Conservation (phyloP, 805 yeast species). For the Sugiyamaella qingdaonensis region DNA sequence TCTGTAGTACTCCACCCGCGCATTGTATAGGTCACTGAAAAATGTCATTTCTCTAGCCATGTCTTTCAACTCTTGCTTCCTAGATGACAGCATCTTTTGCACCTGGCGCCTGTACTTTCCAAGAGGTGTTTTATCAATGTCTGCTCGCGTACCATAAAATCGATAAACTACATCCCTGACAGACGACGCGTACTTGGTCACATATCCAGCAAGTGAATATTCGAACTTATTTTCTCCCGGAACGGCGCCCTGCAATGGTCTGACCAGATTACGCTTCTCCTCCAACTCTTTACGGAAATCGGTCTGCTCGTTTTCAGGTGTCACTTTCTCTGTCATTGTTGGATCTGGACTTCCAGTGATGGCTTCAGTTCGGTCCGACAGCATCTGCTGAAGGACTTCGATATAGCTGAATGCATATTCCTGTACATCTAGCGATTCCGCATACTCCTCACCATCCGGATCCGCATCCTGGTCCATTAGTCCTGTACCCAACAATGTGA, state of each 20-base stretch:
- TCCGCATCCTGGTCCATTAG: conserved; percentile 46
- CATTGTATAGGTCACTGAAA: conserved; percentile 63
- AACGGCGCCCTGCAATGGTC: conserved; percentile 15
- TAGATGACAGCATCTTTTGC: conserved; percentile 1
- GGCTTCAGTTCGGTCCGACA: conserved; percentile 40
- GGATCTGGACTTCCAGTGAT: conserved; percentile 35
- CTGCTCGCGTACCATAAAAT: conserved; percentile 2
- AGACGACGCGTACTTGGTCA: neutral
- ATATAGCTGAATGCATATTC: conserved; percentile 47
- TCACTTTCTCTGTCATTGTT: conserved; percentile 26
- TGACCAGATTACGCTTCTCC: conserved; percentile 21
- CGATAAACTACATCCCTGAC: neutral
- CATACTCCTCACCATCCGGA: conserved; percentile 76
- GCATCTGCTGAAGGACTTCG: conserved; percentile 32
- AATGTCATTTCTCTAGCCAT: conserved; percentile 33
- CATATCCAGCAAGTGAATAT: conserved; percentile 7
- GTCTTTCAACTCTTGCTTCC: conserved; percentile 11
- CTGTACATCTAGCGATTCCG: conserved; percentile 67
- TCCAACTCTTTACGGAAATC: conserved; percentile 24
- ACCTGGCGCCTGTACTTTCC: neutral
- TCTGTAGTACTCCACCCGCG: conserved; percentile 75
- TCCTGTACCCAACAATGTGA: conserved; percentile 43
- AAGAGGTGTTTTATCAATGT: conserved; percentile 5
- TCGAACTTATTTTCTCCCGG: conserved; percentile 5
- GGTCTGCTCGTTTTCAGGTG: conserved; percentile 19